Percentiles rank a stretch among this genome's conserved stretches.
phyloP scores from a whole-genome alignment of 805 yeast species.

The Saturnispora sanitii region DNA sequence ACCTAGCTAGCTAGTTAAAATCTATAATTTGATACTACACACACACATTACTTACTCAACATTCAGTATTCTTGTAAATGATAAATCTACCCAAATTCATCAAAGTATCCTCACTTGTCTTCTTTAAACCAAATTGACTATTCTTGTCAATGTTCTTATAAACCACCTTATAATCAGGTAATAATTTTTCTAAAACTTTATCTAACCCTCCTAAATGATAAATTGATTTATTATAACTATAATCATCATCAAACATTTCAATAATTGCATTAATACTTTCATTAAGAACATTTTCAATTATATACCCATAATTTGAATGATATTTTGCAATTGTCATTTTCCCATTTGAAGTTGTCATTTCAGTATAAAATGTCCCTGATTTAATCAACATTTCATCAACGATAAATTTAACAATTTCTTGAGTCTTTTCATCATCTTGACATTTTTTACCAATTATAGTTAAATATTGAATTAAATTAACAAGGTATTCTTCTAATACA shows the following conservation, averaged over 20 bases:
- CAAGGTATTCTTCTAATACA: conserved; percentile 14
- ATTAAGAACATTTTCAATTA: conserved; percentile 28
- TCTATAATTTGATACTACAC: too few relatives aligned
- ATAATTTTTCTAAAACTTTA: conserved; percentile 31
- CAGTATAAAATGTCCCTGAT: conserved; percentile 13
- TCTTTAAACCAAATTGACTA: conserved; percentile 45
- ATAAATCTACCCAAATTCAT: conserved; percentile 66
- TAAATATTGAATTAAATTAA: conserved; percentile 19
- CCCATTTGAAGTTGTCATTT: not conserved
- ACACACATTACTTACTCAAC: too few relatives aligned
- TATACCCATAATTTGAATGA: conserved; percentile 19
- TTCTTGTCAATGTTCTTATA: conserved; percentile 63
- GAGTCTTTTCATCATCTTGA: conserved; percentile 13
- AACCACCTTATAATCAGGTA: conserved; percentile 39
- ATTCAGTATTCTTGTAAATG: conserved; percentile 56
- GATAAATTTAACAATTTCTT: conserved; percentile 18
- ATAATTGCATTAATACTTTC: conserved; percentile 59
- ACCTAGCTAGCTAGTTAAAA: too few relatives aligned
- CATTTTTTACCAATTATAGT: conserved; percentile 20
- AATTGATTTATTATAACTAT: conserved; percentile 56
- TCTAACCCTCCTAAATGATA: conserved; percentile 49
- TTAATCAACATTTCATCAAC: conserved; percentile 19
- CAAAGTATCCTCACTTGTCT: conserved; percentile 55
- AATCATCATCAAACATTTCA: conserved; percentile 75
- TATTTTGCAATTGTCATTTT: conserved; percentile 13